Percentiles rank a stretch among this genome's conserved stretches.
Evolutionary conservation across 1,139 yeast genomes (phyloP).

Genomic region (Pichiaceae sp.): DNA sequence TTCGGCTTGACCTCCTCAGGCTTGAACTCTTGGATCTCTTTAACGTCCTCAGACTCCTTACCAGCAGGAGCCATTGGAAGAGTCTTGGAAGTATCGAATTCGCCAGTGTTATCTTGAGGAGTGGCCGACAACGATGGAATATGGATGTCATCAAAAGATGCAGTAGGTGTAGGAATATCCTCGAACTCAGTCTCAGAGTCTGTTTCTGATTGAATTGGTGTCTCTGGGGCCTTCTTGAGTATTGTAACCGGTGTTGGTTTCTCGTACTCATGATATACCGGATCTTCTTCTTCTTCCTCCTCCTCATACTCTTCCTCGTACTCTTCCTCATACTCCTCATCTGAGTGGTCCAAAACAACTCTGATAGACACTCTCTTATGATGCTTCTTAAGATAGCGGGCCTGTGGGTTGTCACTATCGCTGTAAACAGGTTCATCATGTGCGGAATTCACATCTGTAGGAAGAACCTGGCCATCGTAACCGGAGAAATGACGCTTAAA

Average conservation of each 20-base stretch:
- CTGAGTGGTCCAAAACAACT: conserved; percentile 1
- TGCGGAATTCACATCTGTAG: conserved; percentile 20
- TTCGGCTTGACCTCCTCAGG: background rate
- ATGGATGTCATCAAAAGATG: background rate
- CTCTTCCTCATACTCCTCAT: background rate
- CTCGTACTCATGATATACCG: too few relatives aligned
- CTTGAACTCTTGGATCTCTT: background rate
- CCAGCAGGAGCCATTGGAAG: background rate
- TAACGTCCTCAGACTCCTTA: background rate
- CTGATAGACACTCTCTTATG: conserved; percentile 3
- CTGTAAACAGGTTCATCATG: conserved; percentile 3
- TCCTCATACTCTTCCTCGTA: background rate
- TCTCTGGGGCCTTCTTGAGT: too few relatives aligned
- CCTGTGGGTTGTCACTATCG: conserved; percentile 2
- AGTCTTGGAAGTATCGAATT: background rate
- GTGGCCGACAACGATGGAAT: background rate
- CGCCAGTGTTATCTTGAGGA: background rate
- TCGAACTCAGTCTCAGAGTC: too few relatives aligned
- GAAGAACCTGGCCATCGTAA: conserved; percentile 26
- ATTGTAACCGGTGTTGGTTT: too few relatives aligned
- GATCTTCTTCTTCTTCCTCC: background rate
- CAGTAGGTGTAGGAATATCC: conserved; percentile 5
- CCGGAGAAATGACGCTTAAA: conserved; percentile 13
- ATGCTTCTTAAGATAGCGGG: background rate
- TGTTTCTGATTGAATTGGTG: too few relatives aligned